Percentiles rank a stretch among this genome's conserved stretches.
Evolutionary conservation across 805 yeast genomes (phyloP).

Genomic region (Jamesozyma gamospora): DNA sequence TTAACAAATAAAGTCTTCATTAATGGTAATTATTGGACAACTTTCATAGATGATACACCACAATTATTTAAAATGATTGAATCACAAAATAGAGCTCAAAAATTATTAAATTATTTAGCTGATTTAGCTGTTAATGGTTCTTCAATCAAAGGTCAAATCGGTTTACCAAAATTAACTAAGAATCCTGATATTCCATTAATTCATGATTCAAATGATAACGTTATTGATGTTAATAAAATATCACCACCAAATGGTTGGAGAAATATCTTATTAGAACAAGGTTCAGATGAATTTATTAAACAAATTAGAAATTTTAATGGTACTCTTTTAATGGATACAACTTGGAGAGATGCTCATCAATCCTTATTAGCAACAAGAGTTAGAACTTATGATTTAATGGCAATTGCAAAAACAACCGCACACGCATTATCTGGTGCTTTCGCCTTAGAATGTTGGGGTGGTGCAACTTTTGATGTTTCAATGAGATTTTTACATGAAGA

Average conservation of each 20-base stretch:
- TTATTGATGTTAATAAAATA: constrained; percentile 44
- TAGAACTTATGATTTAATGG: constrained; percentile 81
- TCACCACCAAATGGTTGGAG: constrained; percentile 83
- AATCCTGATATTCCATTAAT: constrained; percentile 71
- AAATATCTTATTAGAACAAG: constrained; percentile 69
- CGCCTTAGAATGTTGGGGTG: constrained; percentile 99
- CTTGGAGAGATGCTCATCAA: constrained; percentile 99
- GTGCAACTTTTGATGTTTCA: constrained; percentile 97
- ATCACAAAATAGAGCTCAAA: constrained; percentile 95
- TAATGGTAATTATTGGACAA: constrained; percentile 89
- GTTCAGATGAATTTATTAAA: constrained; percentile 84
- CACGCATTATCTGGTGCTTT: constrained; percentile 83
- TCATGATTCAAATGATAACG: constrained; percentile 50
- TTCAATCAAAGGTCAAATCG: constrained; percentile 90
- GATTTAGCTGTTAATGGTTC: constrained; percentile 95
- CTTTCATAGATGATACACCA: constrained; percentile 97
- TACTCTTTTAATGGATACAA: constrained; percentile 91
- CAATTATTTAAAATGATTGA: constrained; percentile 86
- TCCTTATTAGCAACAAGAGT: constrained; percentile 94
- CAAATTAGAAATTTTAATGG: constrained; percentile 79
- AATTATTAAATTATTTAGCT: constrained; percentile 80
- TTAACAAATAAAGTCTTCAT: constrained; percentile 85
- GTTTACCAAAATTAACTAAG: constrained; percentile 70
- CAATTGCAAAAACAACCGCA: constrained; percentile 91
- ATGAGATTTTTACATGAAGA: constrained; percentile 98